Evolutionary conservation across 1,139 yeast species (phyloP), one percentile per base, ranked within the genome.

Genomic region (Wickerhamomyces sp.): DNA sequence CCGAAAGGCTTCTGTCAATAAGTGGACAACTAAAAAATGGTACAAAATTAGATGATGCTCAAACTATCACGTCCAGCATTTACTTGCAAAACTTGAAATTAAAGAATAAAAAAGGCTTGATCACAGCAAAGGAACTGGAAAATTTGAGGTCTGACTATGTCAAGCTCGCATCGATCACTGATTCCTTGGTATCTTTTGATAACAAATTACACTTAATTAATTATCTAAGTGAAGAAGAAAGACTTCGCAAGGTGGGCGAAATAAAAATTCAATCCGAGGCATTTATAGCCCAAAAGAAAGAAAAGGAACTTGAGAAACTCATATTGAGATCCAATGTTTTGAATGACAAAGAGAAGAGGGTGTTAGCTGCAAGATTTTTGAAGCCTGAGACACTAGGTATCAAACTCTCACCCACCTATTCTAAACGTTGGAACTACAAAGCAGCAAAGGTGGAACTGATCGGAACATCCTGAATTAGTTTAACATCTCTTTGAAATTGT

Each of bases 1-100:
- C 74, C 9, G 52, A 60, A 26, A 74, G 91, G 52, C 61, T 84
- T 35, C 57, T 72, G 14, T 61, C 67, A 24, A 63, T 83, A 32
- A 69, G 67, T 45, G 68, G 69, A 31, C 70, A 63, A 38, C 39
- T 75, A 33, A 66, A 66, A 47, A 74, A 71, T 39, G 79, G 75
- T 16, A 70, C 75, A 37, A 37, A 61, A 1, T 45, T 65, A n/a
- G 67, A 64, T 30, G 86, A 82, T 34, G 78, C 89, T 10, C 66
- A 66, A 40, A 62, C 63, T 31, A 83, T 80, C 44, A 70, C 82
- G 2, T 69, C 76, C 15, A 72, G 59, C 58, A 70, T 69, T 47
- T 56, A 68, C 39, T 49, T 69, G n/a, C 72, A 73, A 45, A 73
- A 72, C 31, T 51, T 70, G 31, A 64, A 67, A 36, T 62, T 83